Percentiles rank a stretch among this genome's conserved stretches.
Evolutionary conservation across 805 yeast genomes (phyloP).

Genomic region (Wickerhamiella brachini): DNA sequence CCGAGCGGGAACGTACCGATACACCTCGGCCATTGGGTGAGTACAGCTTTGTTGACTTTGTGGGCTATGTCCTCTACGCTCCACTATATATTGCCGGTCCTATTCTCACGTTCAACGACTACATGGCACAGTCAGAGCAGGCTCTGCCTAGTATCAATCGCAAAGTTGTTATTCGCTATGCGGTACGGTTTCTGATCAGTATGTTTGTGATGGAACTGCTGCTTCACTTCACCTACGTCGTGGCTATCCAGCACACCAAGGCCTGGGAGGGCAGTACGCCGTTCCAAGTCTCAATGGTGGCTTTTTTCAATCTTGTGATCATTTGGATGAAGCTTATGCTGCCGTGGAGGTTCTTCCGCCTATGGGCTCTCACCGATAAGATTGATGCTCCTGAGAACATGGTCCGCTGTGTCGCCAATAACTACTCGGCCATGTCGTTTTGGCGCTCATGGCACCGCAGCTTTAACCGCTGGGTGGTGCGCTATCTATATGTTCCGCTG

Average conservation of each 20-base stretch:
- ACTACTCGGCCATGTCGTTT: constrained; percentile 83
- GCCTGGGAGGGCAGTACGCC: constrained; percentile 89
- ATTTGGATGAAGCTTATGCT: constrained; percentile 86
- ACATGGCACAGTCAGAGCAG: constrained; percentile 46
- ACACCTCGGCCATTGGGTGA: constrained; percentile 48
- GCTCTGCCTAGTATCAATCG: constrained; percentile 45
- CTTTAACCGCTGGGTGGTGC: constrained; percentile 75
- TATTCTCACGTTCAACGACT: constrained; percentile 83
- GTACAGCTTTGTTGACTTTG: constrained; percentile 50
- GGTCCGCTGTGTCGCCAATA: constrained; percentile 91
- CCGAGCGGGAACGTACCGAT: constrained; percentile 17
- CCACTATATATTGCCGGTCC: constrained; percentile 96
- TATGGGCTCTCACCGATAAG: constrained; percentile 86
- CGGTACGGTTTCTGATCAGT: constrained; percentile 55
- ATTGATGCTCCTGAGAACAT: constrained; percentile 96
- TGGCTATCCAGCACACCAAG: constrained; percentile 76
- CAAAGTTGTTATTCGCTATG: constrained; percentile 42
- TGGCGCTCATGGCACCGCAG: constrained; percentile 99
- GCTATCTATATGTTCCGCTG: constrained; percentile 81
- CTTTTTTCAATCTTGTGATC: constrained; percentile 74
- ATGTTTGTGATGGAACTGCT: constrained; percentile 78
- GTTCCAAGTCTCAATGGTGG: constrained; percentile 89
- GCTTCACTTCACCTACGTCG: constrained; percentile 80
- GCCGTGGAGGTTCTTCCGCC: constrained; percentile 91
- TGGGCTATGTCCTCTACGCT: constrained; percentile 68